A percentile compares a stretch with the other conserved stretches of the same genome.
These are phyloP conservation scores for Xylogone sp. DNA, from an alignment of 2,329 filamentous ascomycete species.

Conservation along the genomic window DNA sequence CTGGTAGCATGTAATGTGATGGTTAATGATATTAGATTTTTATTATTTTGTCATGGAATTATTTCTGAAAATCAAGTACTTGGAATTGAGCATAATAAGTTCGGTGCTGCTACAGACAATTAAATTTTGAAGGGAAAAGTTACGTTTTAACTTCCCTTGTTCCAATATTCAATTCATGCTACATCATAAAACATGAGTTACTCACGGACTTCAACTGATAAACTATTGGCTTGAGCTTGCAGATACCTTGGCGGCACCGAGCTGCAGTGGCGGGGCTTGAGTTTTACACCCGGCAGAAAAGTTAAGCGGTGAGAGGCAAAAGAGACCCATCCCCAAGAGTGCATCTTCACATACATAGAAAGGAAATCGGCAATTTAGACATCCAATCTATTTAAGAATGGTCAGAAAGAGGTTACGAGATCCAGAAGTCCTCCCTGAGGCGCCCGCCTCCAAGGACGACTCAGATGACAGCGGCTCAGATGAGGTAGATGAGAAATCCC, in stretches of 20 bases:
- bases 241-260: no score
- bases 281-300: slow-evolving; percentile 1
- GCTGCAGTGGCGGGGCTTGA: background rate
- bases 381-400: slow-evolving; percentile 19
- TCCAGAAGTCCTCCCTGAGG: slow-evolving; percentile 26
- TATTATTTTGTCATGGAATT: no score
- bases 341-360: background rate
- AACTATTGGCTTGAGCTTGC: no score
- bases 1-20: background rate
- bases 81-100: no score
- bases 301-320: background rate
- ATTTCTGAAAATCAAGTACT: no score
- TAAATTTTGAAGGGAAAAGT: no score
- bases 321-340: background rate
- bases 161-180: no score
- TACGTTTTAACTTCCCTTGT: no score
- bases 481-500: slow-evolving; percentile 17
- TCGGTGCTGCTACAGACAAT: no score
- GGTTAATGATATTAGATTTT: no score
- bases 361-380: background rate
- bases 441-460: slow-evolving; percentile 15
- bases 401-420: slow-evolving; percentile 31
- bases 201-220: no score
- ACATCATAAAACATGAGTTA: no score
- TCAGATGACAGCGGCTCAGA: slow-evolving; percentile 26